phyloP scores from a whole-genome alignment of 495 filamentous ascomycete genomes.

The Staphylotrichum longicolle region DNA sequence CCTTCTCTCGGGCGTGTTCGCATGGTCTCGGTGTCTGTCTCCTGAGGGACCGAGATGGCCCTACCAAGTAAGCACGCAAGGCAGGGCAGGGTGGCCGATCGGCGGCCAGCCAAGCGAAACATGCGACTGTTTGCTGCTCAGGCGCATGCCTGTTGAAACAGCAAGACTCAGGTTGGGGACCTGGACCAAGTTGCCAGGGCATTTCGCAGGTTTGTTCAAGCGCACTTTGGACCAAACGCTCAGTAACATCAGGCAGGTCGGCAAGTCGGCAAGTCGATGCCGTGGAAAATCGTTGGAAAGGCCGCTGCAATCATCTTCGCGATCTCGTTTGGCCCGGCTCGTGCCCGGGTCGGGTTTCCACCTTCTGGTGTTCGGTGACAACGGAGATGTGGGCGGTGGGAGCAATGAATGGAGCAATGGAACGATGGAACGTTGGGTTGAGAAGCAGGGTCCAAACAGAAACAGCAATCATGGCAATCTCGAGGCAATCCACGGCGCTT shows the following conservation, averaged over 20 bases:
- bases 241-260: background rate
- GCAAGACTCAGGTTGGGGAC: background rate
- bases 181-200: too few relatives aligned
- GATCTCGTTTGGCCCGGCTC: too few relatives aligned
- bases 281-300: constrained; percentile 1
- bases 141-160: background rate
- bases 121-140: background rate
- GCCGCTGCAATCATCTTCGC: too few relatives aligned
- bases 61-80: background rate
- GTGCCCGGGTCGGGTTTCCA: background rate
- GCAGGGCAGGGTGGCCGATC: too few relatives aligned
- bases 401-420: too few relatives aligned
- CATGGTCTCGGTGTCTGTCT: too few relatives aligned
- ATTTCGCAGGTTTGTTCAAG: too few relatives aligned
- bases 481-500: too few relatives aligned
- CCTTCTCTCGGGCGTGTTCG: too few relatives aligned
- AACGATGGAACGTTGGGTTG: too few relatives aligned
- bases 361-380: constrained; percentile 1
- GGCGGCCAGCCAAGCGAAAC: too few relatives aligned
- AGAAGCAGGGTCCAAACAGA: background rate
- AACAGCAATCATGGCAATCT: background rate
- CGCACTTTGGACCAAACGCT: too few relatives aligned
- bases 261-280: background rate
- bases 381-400: background rate
- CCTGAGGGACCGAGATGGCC: background rate